Percentiles rank a stretch among this genome's conserved stretches.
These are phyloP conservation scores for Verticillium alfalfae DNA, from an alignment of 2,329 filamentous ascomycete species.

Conservation along the genomic window DNA sequence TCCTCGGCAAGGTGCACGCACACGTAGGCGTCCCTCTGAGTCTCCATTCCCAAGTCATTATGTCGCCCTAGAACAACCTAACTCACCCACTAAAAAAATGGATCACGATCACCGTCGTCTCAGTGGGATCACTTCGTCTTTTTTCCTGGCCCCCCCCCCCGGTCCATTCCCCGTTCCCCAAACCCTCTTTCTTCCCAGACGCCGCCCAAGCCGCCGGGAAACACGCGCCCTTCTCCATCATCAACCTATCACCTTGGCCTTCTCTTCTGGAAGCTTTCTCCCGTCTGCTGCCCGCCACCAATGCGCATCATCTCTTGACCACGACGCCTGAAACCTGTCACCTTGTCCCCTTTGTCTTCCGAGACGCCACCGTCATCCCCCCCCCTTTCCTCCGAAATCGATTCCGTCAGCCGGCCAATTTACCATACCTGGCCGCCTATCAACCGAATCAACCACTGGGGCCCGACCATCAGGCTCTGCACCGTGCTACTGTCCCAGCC, in stretches of 20 bases:
- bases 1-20: neutral
- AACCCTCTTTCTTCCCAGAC: neutral
- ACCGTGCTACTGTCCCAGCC: neutral
- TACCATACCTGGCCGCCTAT: neutral
- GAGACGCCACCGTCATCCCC: neutral
- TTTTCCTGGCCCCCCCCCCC: neutral
- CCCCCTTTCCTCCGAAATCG: neutral
- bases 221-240: neutral
- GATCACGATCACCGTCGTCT: neutral
- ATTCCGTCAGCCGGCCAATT: neutral
- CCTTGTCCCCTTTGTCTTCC: slow-evolving; percentile 3
- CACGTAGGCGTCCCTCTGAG: neutral
- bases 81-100: neutral
- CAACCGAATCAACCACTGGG: neutral
- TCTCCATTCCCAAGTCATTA: neutral
- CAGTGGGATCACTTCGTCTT: neutral
- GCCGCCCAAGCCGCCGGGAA: neutral
- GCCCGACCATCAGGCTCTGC: neutral
- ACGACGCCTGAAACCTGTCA: slow-evolving; percentile 6
- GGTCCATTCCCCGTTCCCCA: neutral
- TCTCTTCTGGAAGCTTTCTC: slow-evolving; percentile 5
- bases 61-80: neutral
- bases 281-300: neutral
- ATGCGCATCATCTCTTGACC: neutral
- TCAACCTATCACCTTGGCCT: neutral